These are phyloP conservation scores for Termitomyces sp. DNA, from an alignment of 768 basidiomycete species.

Conservation along the genomic window DNA sequence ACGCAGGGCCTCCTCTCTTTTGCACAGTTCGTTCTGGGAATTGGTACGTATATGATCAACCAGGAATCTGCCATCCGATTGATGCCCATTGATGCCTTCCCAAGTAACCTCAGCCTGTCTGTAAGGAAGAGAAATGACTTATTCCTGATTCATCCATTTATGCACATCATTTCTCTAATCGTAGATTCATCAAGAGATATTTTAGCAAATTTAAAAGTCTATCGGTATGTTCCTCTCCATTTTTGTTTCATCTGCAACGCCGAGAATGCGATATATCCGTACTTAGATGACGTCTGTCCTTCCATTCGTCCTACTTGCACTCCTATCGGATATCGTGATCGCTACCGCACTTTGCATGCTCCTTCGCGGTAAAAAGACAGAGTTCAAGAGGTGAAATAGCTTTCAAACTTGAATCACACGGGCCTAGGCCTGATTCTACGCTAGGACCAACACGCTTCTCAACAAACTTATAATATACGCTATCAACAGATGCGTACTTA, in stretches of 20 bases:
- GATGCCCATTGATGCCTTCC: neutral
- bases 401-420: neutral
- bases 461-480: constrained; percentile 2
- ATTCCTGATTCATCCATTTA: neutral
- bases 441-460: neutral
- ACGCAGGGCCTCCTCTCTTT: neutral
- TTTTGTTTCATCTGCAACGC: neutral
- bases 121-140: neutral
- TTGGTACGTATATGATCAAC: neutral
- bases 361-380: neutral
- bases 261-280: neutral
- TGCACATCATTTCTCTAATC: neutral
- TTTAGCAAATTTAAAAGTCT: neutral
- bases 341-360: neutral
- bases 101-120: neutral
- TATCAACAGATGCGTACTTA: neutral
- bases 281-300: neutral
- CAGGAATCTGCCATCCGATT: neutral
- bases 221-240: neutral
- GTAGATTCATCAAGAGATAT: neutral
- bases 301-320: neutral
- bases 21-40: neutral
- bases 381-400: neutral
- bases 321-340: neutral
- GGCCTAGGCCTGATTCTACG: neutral